Percentiles rank a stretch among this genome's conserved stretches.
Conservation (phyloP, 169 alveolate species). For the Babesia gibsoni region DNA sequence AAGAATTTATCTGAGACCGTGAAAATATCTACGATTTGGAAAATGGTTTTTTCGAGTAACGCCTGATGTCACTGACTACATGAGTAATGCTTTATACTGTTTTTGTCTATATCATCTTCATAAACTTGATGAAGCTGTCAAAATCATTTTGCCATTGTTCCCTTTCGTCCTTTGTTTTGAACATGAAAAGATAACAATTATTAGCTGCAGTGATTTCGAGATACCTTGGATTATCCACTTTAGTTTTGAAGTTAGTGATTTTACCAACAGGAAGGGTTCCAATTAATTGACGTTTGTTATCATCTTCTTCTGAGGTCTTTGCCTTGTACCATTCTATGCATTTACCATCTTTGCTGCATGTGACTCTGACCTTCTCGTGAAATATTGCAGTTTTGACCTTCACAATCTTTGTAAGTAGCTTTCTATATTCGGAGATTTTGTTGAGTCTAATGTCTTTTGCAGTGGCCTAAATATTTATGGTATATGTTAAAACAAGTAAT, state of each 20-base stretch:
- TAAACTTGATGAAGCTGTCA: conserved; percentile 63
- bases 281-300: conserved; percentile 60
- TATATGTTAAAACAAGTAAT: not conserved
- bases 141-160: conserved; percentile 74
- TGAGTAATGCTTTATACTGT: no score
- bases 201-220: conserved; percentile 69
- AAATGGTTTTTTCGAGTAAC: not conserved
- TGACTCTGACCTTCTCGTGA: conserved; percentile 70
- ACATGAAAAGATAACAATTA: conserved; percentile 62
- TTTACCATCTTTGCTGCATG: conserved; percentile 72
- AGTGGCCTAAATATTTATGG: conserved; percentile 32
- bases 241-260: conserved; percentile 69
- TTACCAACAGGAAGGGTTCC: conserved; percentile 26
- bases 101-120: conserved; percentile 24
- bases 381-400: conserved; percentile 71
- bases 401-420: conserved; percentile 64
- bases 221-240: conserved; percentile 66
- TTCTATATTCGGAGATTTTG: conserved; percentile 63
- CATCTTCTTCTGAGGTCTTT: conserved; percentile 64
- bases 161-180: conserved; percentile 72
- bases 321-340: conserved; percentile 70
- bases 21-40: not conserved
- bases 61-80: not conserved
- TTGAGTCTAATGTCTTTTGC: conserved; percentile 68
- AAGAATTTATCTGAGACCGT: not conserved